Evolutionary conservation across 768 basidiomycete genomes (phyloP).

Genomic region (Trichaptum fuscoviolaceum): DNA sequence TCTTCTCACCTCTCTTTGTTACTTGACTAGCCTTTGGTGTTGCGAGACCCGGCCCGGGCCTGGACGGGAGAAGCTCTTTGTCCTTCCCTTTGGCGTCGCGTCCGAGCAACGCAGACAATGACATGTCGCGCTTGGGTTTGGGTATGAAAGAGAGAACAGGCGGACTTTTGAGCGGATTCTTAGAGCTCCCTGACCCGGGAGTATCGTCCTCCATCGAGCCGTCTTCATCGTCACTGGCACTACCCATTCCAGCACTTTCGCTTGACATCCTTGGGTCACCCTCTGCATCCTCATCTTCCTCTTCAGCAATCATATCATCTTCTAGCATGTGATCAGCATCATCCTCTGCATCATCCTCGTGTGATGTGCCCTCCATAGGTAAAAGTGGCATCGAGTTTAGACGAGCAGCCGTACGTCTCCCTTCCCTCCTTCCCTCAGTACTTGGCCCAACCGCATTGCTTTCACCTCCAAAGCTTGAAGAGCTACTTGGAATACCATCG

Average conservation of each 20-base stretch:
- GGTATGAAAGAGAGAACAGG: not conserved
- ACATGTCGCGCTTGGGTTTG: not conserved
- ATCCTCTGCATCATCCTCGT: slow-evolving; percentile 28
- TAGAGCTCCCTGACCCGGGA: not conserved
- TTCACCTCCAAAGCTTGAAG: not conserved
- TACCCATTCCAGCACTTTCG: not conserved
- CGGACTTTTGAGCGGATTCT: not conserved
- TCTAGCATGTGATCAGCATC: slow-evolving; percentile 23
- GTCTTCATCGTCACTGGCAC: not conserved
- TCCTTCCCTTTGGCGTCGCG: not conserved
- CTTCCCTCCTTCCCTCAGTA: not conserved
- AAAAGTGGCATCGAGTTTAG: slow-evolving; percentile 54
- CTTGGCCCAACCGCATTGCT: not conserved
- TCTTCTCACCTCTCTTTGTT: not conserved
- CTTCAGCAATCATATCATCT: slow-evolving; percentile 27
- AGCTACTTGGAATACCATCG: not conserved
- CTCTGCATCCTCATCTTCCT: slow-evolving; percentile 37
- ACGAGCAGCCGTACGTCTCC: slow-evolving; percentile 22
- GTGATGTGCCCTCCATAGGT: slow-evolving; percentile 26
- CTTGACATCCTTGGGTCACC: slow-evolving; percentile 5
- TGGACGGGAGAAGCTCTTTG: not conserved
- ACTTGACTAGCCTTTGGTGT: not conserved
- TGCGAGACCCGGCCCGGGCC: not conserved
- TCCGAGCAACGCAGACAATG: not conserved
- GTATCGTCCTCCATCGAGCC: not conserved